Conservation (phyloP, 805 yeast species). For the Teunomyces panamensis region DNA sequence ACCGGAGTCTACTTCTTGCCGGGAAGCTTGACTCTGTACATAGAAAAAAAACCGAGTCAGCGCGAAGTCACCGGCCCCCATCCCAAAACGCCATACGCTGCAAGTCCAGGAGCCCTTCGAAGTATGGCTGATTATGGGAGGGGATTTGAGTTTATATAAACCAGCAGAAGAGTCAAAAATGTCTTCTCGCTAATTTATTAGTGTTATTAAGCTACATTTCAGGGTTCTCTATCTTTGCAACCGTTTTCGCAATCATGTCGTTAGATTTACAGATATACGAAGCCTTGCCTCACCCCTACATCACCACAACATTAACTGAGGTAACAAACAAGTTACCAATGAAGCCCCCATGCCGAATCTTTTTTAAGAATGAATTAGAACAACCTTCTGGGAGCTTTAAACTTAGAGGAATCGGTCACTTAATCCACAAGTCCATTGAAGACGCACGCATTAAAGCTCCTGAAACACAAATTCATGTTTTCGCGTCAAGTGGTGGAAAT, state of each 20-base stretch:
- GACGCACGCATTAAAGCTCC: slow-evolving; percentile 19
- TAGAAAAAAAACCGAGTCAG: slow-evolving; percentile 1
- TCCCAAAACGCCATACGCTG: slow-evolving; percentile 1
- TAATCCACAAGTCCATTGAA: slow-evolving; percentile 34
- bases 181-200: neutral
- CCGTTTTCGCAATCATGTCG: slow-evolving; percentile 1
- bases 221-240: neutral
- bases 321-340: slow-evolving; percentile 28
- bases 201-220: neutral
- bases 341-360: slow-evolving; percentile 36
- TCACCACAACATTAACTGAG: slow-evolving; percentile 38
- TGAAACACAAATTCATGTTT: slow-evolving; percentile 35
- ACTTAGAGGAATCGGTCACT: slow-evolving; percentile 52
- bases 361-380: slow-evolving; percentile 48
- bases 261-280: slow-evolving; percentile 5
- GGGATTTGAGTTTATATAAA: neutral
- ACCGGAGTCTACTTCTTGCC: neutral
- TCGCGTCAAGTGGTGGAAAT: slow-evolving; percentile 56
- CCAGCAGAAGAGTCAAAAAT: neutral
- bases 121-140: neutral
- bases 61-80: slow-evolving; percentile 1
- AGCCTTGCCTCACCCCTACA: slow-evolving; percentile 18
- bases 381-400: slow-evolving; percentile 62
- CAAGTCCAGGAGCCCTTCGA: slow-evolving; percentile 2
- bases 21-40: neutral